These are phyloP conservation scores for Solanum aculeatissimum DNA, from an alignment of 305 asterid species.

Conservation along the genomic window DNA sequence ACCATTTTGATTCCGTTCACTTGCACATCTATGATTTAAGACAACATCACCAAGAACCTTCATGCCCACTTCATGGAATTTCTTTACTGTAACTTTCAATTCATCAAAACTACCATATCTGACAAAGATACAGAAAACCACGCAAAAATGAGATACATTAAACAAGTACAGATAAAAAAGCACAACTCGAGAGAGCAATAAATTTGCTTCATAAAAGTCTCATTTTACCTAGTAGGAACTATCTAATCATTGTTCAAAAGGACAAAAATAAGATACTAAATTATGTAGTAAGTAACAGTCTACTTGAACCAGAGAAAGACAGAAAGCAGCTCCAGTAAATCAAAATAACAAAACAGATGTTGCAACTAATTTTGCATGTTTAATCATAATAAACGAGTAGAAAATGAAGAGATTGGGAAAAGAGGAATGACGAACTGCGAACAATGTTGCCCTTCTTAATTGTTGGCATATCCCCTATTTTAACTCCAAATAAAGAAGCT, in stretches of 20 bases:
- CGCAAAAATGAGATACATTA: neutral
- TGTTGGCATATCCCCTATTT: neutral
- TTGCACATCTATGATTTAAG: slow-evolving; percentile 91
- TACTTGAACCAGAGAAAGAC: neutral
- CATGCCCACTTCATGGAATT: slow-evolving; percentile 62
- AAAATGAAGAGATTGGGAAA: neutral
- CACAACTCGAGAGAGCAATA: neutral
- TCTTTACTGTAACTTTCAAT: slow-evolving; percentile 56
- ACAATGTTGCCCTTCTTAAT: neutral
- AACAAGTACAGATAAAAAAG: neutral
- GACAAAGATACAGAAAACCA: neutral
- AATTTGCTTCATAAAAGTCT: neutral
- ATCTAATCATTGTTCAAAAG: neutral
- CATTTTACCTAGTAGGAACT: neutral
- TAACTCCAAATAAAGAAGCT: neutral
- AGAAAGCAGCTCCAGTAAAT: neutral
- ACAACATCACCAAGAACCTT: slow-evolving; percentile 88
- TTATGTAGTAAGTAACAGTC: neutral
- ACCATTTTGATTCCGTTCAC: slow-evolving; percentile 59
- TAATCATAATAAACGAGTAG: neutral
- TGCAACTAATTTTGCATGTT: neutral
- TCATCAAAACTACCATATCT: slow-evolving; percentile 84
- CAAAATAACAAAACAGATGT: neutral
- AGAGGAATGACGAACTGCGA: neutral
- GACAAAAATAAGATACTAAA: neutral